Conservation (phyloP, 192 early-diverging fungal genomes). For the Funneliformis mosseae region DNA sequence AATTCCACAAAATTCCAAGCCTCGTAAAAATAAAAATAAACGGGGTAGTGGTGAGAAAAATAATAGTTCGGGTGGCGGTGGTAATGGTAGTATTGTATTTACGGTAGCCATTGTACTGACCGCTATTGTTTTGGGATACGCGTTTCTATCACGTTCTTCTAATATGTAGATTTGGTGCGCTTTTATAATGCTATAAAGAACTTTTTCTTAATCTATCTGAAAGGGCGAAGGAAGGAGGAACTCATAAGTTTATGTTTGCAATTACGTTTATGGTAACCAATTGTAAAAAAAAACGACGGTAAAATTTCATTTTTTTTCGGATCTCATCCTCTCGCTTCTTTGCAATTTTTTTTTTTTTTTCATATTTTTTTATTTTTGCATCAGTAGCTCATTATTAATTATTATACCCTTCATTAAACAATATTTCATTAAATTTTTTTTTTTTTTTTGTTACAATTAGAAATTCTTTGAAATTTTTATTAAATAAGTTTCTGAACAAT, state of each 20-base stretch:
- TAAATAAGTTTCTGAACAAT: not conserved
- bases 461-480: too few relatives aligned
- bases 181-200: constrained; percentile 13
- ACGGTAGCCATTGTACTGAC: constrained; percentile 44
- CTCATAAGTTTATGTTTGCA: too few relatives aligned
- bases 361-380: too few relatives aligned
- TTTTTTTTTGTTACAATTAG: not conserved
- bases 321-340: not conserved
- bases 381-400: too few relatives aligned
- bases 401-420: too few relatives aligned
- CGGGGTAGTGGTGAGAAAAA: not conserved
- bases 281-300: not conserved
- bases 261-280: not conserved
- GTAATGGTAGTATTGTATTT: constrained; percentile 11
- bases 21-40: constrained; percentile 13
- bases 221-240: not conserved
- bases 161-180: constrained; percentile 30
- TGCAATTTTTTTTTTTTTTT: not conserved
- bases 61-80: not conserved
- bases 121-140: constrained; percentile 48
- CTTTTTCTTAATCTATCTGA: not conserved
- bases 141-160: constrained; percentile 37
- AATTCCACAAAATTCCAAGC: not conserved
- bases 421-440: not conserved
- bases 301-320: not conserved